Conservation (phyloP, 345 rosid species). For the Melaleuca quinquenervia region DNA sequence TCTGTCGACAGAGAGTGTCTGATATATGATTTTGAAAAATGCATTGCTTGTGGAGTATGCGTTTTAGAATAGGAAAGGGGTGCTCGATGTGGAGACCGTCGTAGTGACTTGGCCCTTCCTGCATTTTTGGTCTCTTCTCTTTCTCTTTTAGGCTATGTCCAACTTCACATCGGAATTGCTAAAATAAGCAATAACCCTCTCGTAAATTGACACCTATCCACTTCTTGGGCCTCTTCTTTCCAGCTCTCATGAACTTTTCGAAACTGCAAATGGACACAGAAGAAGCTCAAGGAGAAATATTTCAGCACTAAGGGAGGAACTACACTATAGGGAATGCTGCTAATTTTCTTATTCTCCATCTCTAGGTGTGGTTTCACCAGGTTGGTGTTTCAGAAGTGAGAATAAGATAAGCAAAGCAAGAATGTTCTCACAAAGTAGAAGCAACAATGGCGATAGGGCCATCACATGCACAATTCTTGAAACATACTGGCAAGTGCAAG, state of each 20-base stretch:
- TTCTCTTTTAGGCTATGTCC: not conserved
- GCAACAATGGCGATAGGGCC: no score
- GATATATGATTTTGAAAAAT: no score
- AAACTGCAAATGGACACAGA: not conserved
- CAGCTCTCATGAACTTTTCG: rapidly evolving
- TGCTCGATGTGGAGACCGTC: no score
- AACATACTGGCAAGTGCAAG: no score
- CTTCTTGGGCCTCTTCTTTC: not conserved
- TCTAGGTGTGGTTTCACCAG: constrained; percentile 12
- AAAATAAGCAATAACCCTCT: not conserved
- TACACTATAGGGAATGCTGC: constrained; percentile 50
- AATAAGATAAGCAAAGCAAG: no score
- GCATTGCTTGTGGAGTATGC: no score
- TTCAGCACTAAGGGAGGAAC: not conserved
- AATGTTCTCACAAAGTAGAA: no score
- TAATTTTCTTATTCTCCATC: constrained; percentile 61
- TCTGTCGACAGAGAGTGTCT: no score
- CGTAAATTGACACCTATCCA: not conserved
- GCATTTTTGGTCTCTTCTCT: not conserved
- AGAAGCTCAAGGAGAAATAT: not conserved
- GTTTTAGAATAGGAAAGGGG: no score
- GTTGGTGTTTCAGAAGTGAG: no score
- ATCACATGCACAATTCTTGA: no score
- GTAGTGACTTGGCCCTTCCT: not conserved
- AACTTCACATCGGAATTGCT: not conserved